Percentiles rank a stretch among this genome's conserved stretches.
Conservation (phyloP, 1,284 basidiomycete genomes). For the Ceratobasidium papillatum region DNA sequence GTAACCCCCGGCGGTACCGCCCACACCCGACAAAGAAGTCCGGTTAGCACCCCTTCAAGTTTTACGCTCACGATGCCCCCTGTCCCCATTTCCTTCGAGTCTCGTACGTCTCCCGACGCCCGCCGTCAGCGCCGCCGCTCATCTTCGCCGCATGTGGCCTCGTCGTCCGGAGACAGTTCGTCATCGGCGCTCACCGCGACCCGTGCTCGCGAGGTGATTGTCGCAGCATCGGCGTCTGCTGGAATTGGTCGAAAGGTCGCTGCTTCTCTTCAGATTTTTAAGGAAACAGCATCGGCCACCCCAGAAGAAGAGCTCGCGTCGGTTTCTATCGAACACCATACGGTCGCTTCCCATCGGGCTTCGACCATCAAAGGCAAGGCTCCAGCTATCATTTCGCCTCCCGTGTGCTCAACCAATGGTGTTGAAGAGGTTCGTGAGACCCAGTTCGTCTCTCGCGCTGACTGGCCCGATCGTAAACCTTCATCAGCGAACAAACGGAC, state of each 20-base stretch:
- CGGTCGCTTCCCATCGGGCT: constrained; percentile 49
- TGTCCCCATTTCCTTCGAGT: constrained; percentile 1
- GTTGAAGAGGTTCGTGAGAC: constrained; percentile 66
- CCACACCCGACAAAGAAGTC: constrained; percentile 29
- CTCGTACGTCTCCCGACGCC: neutral
- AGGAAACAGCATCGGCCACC: constrained; percentile 60
- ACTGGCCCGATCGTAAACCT: constrained; percentile 77
- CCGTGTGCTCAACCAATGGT: constrained; percentile 58
- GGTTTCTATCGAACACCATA: constrained; percentile 38
- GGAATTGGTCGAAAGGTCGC: constrained; percentile 81
- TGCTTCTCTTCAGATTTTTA: constrained; percentile 78
- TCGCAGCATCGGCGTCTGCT: constrained; percentile 48
- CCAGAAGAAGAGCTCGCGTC: constrained; percentile 35
- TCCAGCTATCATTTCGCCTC: constrained; percentile 53
- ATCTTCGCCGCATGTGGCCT: constrained; percentile 6
- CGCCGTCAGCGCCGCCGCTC: constrained; percentile 16
- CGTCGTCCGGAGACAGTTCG: constrained; percentile 38
- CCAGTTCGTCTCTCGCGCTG: constrained; percentile 78
- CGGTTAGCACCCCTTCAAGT: neutral
- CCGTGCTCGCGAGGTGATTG: constrained; percentile 29
- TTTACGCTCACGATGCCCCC: constrained; percentile 21
- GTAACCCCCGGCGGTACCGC: constrained; percentile 27
- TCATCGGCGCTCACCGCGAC: constrained; percentile 43
- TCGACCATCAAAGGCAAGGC: constrained; percentile 56
- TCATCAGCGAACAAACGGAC: constrained; percentile 60